A percentile compares a stretch with the other conserved stretches of the same genome.
Evolutionary conservation across 805 yeast species (phyloP).

Genomic region (Yamadazyma phyllophila): DNA sequence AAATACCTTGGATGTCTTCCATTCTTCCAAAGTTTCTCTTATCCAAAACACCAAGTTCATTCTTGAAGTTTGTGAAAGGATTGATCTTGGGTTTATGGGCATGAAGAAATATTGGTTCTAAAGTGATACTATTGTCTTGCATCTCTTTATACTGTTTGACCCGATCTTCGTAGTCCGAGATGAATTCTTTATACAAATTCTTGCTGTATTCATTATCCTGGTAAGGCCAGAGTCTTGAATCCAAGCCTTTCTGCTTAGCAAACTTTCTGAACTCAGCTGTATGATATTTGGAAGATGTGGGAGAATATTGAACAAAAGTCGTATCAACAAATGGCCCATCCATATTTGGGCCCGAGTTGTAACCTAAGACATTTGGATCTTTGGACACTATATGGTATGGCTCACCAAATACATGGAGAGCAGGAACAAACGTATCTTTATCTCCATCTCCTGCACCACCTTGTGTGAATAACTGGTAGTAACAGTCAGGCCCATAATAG

Average conservation of each 20-base stretch:
- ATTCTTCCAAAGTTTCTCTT: conserved; percentile 24
- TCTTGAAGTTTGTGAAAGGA: conserved; percentile 22
- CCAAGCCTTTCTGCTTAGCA: conserved; percentile 21
- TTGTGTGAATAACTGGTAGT: conserved; percentile 32
- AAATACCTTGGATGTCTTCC: conserved; percentile 8
- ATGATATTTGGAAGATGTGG: conserved; percentile 13
- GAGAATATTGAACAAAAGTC: conserved; percentile 34
- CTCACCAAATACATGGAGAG: conserved; percentile 34
- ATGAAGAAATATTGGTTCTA: conserved; percentile 30
- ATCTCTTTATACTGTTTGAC: conserved; percentile 6
- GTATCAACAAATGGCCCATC: conserved; percentile 22
- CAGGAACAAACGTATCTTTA: conserved; percentile 38
- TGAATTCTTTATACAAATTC: conserved; percentile 21
- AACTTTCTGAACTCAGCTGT: conserved; percentile 25
- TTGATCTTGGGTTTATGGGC: conserved; percentile 33
- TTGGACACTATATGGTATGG: conserved; percentile 27
- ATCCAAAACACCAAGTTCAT: conserved; percentile 17
- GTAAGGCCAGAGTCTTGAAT: conserved; percentile 30
- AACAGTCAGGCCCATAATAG: conserved; percentile 26
- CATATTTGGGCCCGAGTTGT: conserved; percentile 8
- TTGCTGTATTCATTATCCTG: conserved; percentile 27
- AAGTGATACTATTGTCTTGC: conserved; percentile 15
- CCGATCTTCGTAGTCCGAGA: not conserved
- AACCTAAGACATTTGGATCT: conserved; percentile 15
- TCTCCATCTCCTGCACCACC: conserved; percentile 36